Base-by-base conservation (phyloP, 1,284 basidiomycete species). In the Cutaneotrichosporon dermatis region DNA sequence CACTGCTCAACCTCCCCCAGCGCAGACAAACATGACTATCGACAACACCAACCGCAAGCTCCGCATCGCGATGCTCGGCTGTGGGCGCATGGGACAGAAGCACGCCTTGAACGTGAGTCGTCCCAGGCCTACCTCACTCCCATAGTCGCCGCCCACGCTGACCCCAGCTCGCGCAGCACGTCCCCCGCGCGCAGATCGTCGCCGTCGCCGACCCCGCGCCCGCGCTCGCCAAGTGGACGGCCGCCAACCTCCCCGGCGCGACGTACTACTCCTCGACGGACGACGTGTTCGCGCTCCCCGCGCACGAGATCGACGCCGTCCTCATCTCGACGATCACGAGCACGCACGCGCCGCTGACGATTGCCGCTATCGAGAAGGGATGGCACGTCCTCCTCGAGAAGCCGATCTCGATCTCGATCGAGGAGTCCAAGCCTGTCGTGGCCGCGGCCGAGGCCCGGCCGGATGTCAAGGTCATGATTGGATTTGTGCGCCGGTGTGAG, bases 341-440 rank as follows among this genome's bases (percentile, higher is more conserved):
- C 1, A 54, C 43, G 7, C 70, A 71, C 55, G 69, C 63, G 2
- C 15, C 52, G 37, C 55, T 71, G 4, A 61, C 62, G 25, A 40
- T 66, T n/a, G 33, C 57, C 44, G 67, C 69, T 10, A 57, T 69
- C 39, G 36, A 54, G 16, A 55, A 60, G 1, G 69, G 69, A 25
- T 55, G 70, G 65, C 70, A 75, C 54, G 66, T 71, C 8, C 60
- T 75, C 6, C 52, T 67, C 10, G 73, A 74, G 63, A 74, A 75
- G 57, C 72, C 72, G 16, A 71, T 73, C 46, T 63, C 67, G 0
- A 60, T 73, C 12, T 68, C 70, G 49, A 42, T 70, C 13, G 64
- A 66, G 34, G 61, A 60, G 12, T 59, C 69, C 9, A 43, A 61
- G 4, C 45, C 52, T 4, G 70, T 75, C 2, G 64, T 74, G 2